Evolutionary conservation across 192 early-diverging fungal species (phyloP).

Genomic region (Pecoramyces ruminantium): DNA sequence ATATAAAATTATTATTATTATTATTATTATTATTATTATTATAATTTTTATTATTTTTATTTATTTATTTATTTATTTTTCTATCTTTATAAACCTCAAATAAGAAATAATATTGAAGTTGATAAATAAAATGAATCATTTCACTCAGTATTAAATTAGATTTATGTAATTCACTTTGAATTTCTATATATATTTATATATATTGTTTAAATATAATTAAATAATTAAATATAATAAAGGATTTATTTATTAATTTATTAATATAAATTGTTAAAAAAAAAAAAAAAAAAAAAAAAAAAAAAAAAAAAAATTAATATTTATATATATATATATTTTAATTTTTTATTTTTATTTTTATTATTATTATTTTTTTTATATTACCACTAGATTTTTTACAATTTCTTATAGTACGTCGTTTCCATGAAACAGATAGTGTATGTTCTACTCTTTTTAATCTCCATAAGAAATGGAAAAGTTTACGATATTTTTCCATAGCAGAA

Average conservation of each 20-base stretch:
- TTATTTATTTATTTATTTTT: background rate
- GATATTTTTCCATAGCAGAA: constrained; percentile 59
- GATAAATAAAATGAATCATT: constrained; percentile 89
- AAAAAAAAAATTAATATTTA: no score
- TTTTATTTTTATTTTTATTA: no score
- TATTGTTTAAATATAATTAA: no score
- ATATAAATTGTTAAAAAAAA: constrained; percentile 6
- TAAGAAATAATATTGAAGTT: constrained; percentile 82
- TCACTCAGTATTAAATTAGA: constrained; percentile 52
- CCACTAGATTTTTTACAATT: no score
- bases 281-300: no score
- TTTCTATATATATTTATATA: background rate
- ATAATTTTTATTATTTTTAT: background rate
- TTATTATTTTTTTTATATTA: no score
- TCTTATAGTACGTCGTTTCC: constrained; percentile 40
- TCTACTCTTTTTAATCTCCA: constrained; percentile 81
- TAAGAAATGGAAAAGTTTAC: constrained; percentile 70
- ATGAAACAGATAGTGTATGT: constrained; percentile 48
- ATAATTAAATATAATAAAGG: no score
- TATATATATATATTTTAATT: no score
- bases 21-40: background rate
- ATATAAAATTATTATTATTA: background rate
- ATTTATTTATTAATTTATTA: no score
- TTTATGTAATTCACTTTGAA: constrained; percentile 36
- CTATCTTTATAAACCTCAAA: constrained; percentile 47